These are phyloP conservation scores for Colletotrichum simmondsii DNA, from an alignment of 2,329 filamentous ascomycete species.

Conservation along the genomic window DNA sequence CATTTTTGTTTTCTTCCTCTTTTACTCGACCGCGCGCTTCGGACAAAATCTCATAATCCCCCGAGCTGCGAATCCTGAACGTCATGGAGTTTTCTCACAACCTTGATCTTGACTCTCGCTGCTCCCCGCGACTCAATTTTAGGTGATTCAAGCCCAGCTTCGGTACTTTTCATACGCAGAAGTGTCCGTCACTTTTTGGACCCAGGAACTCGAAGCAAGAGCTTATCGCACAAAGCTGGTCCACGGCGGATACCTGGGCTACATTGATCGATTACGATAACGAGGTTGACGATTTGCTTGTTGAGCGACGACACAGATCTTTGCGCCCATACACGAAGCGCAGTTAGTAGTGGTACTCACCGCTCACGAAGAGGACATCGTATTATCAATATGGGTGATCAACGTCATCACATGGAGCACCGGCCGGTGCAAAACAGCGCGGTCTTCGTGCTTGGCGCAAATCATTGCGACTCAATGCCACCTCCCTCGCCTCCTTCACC, in stretches of 20 bases:
- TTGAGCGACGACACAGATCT: not conserved
- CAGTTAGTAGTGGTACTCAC: not conserved
- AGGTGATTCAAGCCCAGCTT: constrained; percentile 14
- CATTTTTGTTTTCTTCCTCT: constrained; percentile 22
- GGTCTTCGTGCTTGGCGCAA: constrained; percentile 56
- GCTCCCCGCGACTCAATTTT: constrained; percentile 20
- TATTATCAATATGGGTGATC: constrained; percentile 29
- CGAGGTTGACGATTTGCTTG: constrained; percentile 10
- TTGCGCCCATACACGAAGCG: not conserved
- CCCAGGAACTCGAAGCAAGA: not conserved
- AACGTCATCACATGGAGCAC: constrained; percentile 41
- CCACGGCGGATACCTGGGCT: not conserved
- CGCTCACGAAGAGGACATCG: not conserved
- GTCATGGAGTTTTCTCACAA: constrained; percentile 26
- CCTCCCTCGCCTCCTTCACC: constrained; percentile 64
- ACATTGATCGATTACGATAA: constrained; percentile 13
- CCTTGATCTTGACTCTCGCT: not conserved
- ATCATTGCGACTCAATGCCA: constrained; percentile 51
- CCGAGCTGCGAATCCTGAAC: constrained; percentile 20
- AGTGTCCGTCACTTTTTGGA: not conserved
- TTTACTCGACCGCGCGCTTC: constrained; percentile 30
- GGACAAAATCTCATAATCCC: constrained; percentile 7
- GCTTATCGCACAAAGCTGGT: not conserved
- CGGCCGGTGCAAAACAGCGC: constrained; percentile 63
- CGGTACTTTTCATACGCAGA: not conserved